phyloP scores from a whole-genome alignment of 441 rosid genomes.

The Bocquillonia castaneifolia region DNA sequence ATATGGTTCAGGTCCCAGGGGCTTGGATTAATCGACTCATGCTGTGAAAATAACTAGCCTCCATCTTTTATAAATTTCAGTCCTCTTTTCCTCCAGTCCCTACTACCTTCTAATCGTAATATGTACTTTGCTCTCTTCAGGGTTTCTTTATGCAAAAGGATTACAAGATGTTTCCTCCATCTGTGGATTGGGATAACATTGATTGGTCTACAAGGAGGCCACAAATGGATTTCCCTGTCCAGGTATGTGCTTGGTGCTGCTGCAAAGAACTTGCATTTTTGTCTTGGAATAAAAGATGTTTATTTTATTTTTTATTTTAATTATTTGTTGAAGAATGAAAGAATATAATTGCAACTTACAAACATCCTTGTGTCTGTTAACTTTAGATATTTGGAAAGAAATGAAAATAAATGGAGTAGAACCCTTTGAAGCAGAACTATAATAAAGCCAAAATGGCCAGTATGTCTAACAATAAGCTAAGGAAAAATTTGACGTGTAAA shows the following conservation, averaged over 20 bases:
- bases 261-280: not conserved
- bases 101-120: not conserved
- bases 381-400: not conserved
- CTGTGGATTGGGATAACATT: conserved; percentile 90
- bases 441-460: not conserved
- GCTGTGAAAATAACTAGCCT: not conserved
- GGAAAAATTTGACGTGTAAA: not conserved
- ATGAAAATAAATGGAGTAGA: not conserved
- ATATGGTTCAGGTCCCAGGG: not conserved
- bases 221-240: conserved; percentile 97
- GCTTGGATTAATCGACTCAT: not conserved
- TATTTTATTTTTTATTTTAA: not conserved
- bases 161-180: conserved; percentile 97
- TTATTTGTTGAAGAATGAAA: not conserved
- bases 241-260: conserved; percentile 42
- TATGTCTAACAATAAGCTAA: not conserved
- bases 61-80: not conserved
- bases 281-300: not conserved
- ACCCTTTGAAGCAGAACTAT: not conserved
- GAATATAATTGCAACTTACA: not conserved
- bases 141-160: conserved; percentile 98
- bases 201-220: conserved; percentile 87
- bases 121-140: conserved; percentile 34
- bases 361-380: not conserved
- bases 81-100: not conserved